Base-by-base conservation (phyloP, 768 basidiomycete species). In the Arthromyces matolae region DNA sequence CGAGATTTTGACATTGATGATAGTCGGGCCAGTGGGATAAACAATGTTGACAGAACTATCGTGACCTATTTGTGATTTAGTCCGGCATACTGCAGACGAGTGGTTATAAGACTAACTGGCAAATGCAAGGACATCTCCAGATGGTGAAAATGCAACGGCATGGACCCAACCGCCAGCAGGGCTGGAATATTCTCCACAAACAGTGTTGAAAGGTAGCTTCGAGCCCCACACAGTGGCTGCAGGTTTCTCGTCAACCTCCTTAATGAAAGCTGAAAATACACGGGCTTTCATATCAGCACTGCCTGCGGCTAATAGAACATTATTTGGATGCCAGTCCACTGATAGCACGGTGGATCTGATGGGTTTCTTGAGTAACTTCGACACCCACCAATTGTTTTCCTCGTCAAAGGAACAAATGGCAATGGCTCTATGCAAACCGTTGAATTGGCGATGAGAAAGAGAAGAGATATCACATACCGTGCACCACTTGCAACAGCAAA, bases 331-430 rank as follows among this genome's bases (percentile, higher is more conserved):
- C 96, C 96, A 99, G 56, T 98, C 95, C 56, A 99, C 73, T 4
- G 85, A 82, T 33, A 98, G 75, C 12, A 99, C 94, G 1, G 96
- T 99, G 4, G 93, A 93, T 54, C 93, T 72, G 60, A 99, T 88
- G 20, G 96, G 96, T 69, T 98, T 98, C 84, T 98, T 99, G 64
- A 99, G 73, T 50, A 88, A 87, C 64, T 91, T 93, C 14, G 94
- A 86, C 3, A 96, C 91, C 96, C 96, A 99, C 96, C 96, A 99
- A 66, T 99, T 89, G 70, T 89, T 94, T 72, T 99, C 96, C 8
- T 88, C 77, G 64, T 99, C 96, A 61, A 96, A 99, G 14, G 90
- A 94, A 65, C 96, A 99, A 40, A 99, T 81, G 9, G 93, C 91
- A 58, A 98, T 94, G 28, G 93, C 89, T 43, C 32, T 7, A 42